Base-by-base conservation (phyloP, 2,329 filamentous ascomycete genomes). In the Harringtonia aguacate region DNA sequence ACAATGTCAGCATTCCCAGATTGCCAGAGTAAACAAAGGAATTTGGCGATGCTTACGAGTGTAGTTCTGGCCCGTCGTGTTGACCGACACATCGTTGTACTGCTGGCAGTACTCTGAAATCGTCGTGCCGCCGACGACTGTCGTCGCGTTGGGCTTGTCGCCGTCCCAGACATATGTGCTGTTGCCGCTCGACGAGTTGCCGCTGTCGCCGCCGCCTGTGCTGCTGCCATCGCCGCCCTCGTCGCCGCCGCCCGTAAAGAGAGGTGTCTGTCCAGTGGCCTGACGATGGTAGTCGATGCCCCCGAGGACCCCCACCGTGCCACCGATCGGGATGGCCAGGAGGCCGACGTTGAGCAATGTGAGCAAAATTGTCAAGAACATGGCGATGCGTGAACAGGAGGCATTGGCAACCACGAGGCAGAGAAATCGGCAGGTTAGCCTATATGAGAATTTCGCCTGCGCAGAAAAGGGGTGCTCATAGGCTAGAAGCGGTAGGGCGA, bases 341-440 rank as follows among this genome's bases (percentile, higher is more conserved):
- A 75, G 64, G 55, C 62, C 62, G 46, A 66, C 61, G 58, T 72
- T 75, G 57, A 75, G 62, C 46, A 75, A 54, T 55, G 68, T 66
- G 49, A 63, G 58, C 41, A 62, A 44, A 29, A 55, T 52, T 36
- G 58, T 55, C 18, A 44, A 35, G 30, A 65, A 50, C 65, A 69
- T 68, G 53, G 50, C 50, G 46, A 17, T 24, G 34, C 4, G 13
- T 10, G 10, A 4, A 30, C 4, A 28, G 13, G 1, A 13, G 31
- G 9, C 30, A 40, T 17, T 6, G 30, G 28, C 29, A 24, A 30
- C 30, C 31, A 17, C 24, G 33, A 14, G 34, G 28, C 36, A 28
- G 22, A 39, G 20, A 28, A 28, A 10, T 27, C 24, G 24, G 24
- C 24, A 6, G 24, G 24, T 27, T n/a, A n/a, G n/a, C n/a, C n/a